Base-by-base conservation (phyloP, 2,329 filamentous ascomycete species). In the Sarocladiaceae sp. region DNA sequence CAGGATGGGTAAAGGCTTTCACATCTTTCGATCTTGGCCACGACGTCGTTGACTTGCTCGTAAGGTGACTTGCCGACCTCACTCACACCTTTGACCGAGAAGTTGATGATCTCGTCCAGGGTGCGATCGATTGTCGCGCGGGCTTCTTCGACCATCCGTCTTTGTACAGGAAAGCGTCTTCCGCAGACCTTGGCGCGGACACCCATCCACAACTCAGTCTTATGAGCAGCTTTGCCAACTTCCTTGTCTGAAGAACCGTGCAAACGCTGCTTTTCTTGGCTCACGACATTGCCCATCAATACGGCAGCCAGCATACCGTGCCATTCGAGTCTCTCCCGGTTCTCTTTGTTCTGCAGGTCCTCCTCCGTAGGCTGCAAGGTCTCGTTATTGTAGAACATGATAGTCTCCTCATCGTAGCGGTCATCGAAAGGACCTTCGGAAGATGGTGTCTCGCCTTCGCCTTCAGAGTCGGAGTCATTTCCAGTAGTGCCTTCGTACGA, bases 231-330 rank as follows among this genome's bases (percentile, higher is more conserved):
- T 57, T 80, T 80, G 52, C 76, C 78, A 8, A 72, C 66, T 55
- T 79, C 73, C 58, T 78, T 76, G 51, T 86, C 83, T 12, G 78
- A 76, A 3, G 89, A 86, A 42, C 90, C 92, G 59, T 95, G 94
- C 62, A 99, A 71, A 40, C 94, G 84, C 69, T 96, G 96, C 77
- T 99, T 99, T 72, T 99, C 94, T 69, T 99, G 94, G 62, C 90
- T 90, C 53, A 99, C 93, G 8, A 99, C 94, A 67, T 99, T 94
- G 58, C 94, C 94, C 1, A 92, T 97, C 59, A 99, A 74, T 3
- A 99, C 94, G 13, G 93, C 95, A 54, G 93, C 90, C 53, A 99
- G 74, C 94, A 99, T 99, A 3, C 90, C 90, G 70, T 99, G 92
- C 94, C 94, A 99, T 70, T 99, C 94, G 22, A 99, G 76, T 40